A percentile compares a stretch with the other conserved stretches of the same genome.
Evolutionary conservation across 164 flowering plant genomes (phyloP).

Genomic region (Hamamelis virginiana): DNA sequence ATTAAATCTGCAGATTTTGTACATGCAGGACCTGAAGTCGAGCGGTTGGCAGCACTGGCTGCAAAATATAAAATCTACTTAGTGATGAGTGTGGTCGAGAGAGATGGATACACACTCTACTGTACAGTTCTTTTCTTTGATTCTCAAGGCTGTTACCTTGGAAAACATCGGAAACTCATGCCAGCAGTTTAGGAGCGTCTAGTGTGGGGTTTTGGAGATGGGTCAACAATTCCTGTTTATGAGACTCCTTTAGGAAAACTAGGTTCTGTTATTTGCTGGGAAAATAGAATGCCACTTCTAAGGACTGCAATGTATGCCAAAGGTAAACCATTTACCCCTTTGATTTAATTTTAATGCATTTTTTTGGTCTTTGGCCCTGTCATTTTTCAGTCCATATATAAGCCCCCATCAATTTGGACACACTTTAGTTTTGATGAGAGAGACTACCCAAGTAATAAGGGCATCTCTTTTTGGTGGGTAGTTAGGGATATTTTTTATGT

Average conservation of each 20-base stretch:
- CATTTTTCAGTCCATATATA: too few species aligned
- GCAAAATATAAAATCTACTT: slow-evolving; percentile 79
- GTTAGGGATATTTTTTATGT: too few species aligned
- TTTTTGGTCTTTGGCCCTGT: neutral
- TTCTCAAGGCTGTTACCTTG: slow-evolving; percentile 81
- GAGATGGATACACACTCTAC: slow-evolving; percentile 90
- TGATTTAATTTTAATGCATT: neutral
- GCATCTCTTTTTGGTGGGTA: too few species aligned
- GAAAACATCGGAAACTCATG: slow-evolving; percentile 93
- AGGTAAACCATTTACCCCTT: slow-evolving; percentile 45
- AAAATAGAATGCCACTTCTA: slow-evolving; percentile 91
- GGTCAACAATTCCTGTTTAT: slow-evolving; percentile 86
- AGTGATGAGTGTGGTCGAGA: slow-evolving; percentile 91
- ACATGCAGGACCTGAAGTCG: slow-evolving; percentile 84
- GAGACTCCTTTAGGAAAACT: slow-evolving; percentile 85
- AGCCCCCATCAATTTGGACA: too few species aligned
- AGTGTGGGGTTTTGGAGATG: slow-evolving; percentile 98
- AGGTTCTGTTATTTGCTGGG: slow-evolving; percentile 97
- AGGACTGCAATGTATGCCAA: slow-evolving; percentile 93
- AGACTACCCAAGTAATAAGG: too few species aligned
- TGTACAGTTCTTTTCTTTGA: slow-evolving; percentile 84
- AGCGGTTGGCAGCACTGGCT: slow-evolving; percentile 89
- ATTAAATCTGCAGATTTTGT: too few species aligned
- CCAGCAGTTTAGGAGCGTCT: slow-evolving; percentile 86
- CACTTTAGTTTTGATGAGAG: too few species aligned